Base-by-base conservation (phyloP, 768 basidiomycete genomes). In the Symmetrospora coprosmae region DNA sequence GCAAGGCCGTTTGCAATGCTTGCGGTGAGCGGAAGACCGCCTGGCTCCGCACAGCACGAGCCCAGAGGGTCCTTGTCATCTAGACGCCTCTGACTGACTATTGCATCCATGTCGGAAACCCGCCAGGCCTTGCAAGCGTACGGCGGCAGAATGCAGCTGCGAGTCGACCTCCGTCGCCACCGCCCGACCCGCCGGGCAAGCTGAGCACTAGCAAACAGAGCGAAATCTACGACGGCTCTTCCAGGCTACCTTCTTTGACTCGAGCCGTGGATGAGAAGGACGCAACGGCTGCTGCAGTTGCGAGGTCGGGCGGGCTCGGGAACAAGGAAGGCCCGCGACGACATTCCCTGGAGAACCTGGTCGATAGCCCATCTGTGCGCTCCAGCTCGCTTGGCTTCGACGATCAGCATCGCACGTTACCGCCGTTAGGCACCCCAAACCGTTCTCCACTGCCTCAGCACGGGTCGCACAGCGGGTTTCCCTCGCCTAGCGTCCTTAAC, bases 1-100 rank as follows among this genome's bases (percentile, higher is more conserved):
- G 87, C 60, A 86, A 84, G 72, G 79, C 82, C 48, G 80, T 89
- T 70, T 90, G 87, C 76, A 89, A 89, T 72, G 84, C 85, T 50
- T 89, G 87, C 73, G 87, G 87, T 88, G 72, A 79, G 86, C 79
- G 60, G 45, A 23, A 21, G 55, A 50, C 35, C 7, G 17, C 40
- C 40, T 43, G 40, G 7, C 6, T 21, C 19, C 7, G 40, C n/a
- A n/a, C n/a, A n/a, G n/a, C n/a, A n/a, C n/a, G n/a, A n/a, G n/a
- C n/a, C n/a, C n/a, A n/a, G n/a, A n/a, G n/a, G n/a, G n/a, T n/a
- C n/a, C n/a, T n/a, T n/a, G n/a, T n/a, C n/a, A n/a, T n/a, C n/a
- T n/a, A n/a, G n/a, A n/a, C n/a, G n/a, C n/a, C n/a, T n/a, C n/a
- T n/a, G n/a, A n/a, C n/a, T n/a, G n/a, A n/a, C n/a, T n/a, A n/a